Evolutionary conservation across 805 yeast species (phyloP).

Genomic region (Saccharomycopsis amapae): DNA sequence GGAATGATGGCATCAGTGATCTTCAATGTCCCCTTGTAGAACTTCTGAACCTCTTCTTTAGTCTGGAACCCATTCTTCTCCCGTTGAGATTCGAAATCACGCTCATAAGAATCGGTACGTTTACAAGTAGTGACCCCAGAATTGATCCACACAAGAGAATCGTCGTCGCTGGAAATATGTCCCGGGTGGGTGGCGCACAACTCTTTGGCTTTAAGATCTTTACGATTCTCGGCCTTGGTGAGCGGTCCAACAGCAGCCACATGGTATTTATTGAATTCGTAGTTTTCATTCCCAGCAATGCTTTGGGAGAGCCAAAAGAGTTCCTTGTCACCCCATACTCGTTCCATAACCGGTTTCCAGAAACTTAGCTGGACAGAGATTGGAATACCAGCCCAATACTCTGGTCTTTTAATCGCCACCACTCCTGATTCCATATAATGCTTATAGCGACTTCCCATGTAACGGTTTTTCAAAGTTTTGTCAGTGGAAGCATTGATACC

Average conservation of each 20-base stretch:
- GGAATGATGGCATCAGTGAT: constrained; percentile 46
- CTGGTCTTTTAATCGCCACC: constrained; percentile 39
- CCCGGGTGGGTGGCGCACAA: constrained; percentile 55
- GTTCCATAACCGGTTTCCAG: constrained; percentile 34
- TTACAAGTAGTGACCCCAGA: constrained; percentile 49
- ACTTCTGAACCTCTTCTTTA: constrained; percentile 26
- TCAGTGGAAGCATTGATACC: constrained; percentile 19
- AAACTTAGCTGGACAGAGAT: constrained; percentile 36
- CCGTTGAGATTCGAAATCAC: constrained; percentile 28
- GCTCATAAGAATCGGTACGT: constrained; percentile 31
- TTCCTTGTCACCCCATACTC: constrained; percentile 75
- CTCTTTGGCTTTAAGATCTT: constrained; percentile 28
- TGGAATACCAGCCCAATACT: constrained; percentile 45
- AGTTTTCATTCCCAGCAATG: constrained; percentile 33
- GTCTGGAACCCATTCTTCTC: constrained; percentile 12
- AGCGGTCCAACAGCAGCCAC: constrained; percentile 32
- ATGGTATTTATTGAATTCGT: constrained; percentile 31
- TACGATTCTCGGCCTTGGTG: constrained; percentile 5
- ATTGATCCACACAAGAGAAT: constrained; percentile 47
- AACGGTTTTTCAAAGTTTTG: constrained; percentile 23
- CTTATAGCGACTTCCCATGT: constrained; percentile 26
- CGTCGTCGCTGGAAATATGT: constrained; percentile 42
- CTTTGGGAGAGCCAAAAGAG: constrained; percentile 66
- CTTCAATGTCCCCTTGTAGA: constrained; percentile 33
- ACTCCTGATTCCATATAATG: constrained; percentile 41